Base-by-base conservation (phyloP, 305 asterid species). In the Solanum hybrid region DNA sequence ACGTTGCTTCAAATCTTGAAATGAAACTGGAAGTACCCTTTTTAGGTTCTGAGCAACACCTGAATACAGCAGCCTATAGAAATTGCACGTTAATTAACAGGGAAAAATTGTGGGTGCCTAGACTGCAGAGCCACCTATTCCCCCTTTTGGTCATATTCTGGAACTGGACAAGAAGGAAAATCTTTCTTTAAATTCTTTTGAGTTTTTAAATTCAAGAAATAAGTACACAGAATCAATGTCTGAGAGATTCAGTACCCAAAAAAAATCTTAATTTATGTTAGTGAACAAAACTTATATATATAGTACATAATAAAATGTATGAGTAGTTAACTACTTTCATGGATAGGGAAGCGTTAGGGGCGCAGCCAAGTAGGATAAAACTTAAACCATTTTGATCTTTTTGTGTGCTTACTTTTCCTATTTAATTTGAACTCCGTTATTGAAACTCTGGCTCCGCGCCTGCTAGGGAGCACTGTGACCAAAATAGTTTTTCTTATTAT, bases 101-200 rank as follows among this genome's bases (percentile, higher is more conserved):
- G 66, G 72, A 26, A 26, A 37, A 89, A 66, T 6, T 85, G 29
- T 60, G 90, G 88, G 40, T 84, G 91, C 91, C 75, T 93, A 86
- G 95, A 90, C 94, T 94, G 95, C 93, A 90, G 94, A 81, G 92
- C 93, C 91, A 40, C 89, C 87, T 60, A 87, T 88, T 76, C 60
- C 86, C 92, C 88, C 92, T 89, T 90, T 88, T 86, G 56, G 77
- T 78, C 89, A 32, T 86, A 92, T 92, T 91, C 93, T 89, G 89
- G 38, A 86, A 91, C 87, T 89, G 92, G 92, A 90, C 89, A 87
- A 90, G 89, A 82, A 92, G 46, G 24, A 32, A 69, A 56, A 38
- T 87, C 32, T 82, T 64, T 37, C 87, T 88, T 79, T 36, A 73
- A 42, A 60, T 32, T 79, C 26, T 40, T 87, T 76, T 88, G 1